Base-by-base conservation (phyloP, 169 alveolate species). In the Eimeria nieschulzi region DNA sequence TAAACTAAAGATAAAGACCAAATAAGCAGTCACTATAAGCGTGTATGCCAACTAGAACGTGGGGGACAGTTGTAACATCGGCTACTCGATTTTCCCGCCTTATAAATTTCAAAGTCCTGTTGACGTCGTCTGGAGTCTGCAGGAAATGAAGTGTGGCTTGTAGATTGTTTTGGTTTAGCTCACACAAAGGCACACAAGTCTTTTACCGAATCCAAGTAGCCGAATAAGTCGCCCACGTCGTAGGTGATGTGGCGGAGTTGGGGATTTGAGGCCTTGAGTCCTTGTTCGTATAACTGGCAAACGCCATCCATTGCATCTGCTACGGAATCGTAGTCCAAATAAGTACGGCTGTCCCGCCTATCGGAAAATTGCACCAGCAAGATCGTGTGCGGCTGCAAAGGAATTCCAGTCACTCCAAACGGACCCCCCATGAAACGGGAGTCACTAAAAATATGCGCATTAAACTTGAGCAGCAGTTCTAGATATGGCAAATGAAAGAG, bases 221-320 rank as follows among this genome's bases (percentile, higher is more conserved):
- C 19, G 72, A 84, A 84, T 13, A 84, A 59, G 72, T 84, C 91
- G 33, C 25, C 55, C 25, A 84, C 83, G 72, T 84, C 91, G 72
- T 84, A 84, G 61, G 91, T 84, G 91, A 84, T 84, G 70, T 70
- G 71, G 9, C 72, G 72, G 53, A 84, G 54, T 3, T 54, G 66
- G 33, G 91, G 91, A 19, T 84, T 51, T 6, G 83, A 17, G 26
- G 83, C 91, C 91, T 84, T 84, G 70, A 84, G 72, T 17, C 64
- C 91, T 25, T 66, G 83, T 26, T 84, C 91, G 72, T 84, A 84
- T 72, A 84, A 59, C 83, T 84, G 91, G 56, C 91, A 84, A 12
- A 84, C 91, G 23, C 91, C 91, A 3, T 84, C 91, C n/a, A 84
- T 76, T 25, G 91, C 91, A 3, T 17, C 82, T 0, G 71, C 53